phyloP scores from a whole-genome alignment of 2,329 filamentous ascomycete genomes.

The Lojkania enalia region DNA sequence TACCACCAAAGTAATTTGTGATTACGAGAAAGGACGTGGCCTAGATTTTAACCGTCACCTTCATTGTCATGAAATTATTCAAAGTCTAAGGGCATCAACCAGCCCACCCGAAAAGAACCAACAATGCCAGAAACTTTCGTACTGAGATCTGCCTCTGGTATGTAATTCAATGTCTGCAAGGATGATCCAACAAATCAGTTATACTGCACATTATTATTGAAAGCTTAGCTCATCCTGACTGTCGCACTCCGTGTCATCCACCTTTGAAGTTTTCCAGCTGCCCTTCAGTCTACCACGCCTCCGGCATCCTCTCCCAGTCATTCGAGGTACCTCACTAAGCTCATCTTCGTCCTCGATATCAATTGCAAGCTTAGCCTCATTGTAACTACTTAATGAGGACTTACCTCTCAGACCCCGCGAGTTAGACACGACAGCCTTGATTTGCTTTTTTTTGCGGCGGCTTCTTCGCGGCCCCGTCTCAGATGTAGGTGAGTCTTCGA shows the following conservation, averaged over 20 bases:
- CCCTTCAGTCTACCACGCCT: conserved; percentile 1
- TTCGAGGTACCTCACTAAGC: background rate
- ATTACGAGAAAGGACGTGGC: too few species aligned
- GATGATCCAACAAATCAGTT: background rate
- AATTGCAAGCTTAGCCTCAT: background rate
- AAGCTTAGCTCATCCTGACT: conserved; percentile 43
- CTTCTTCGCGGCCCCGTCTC: conserved; percentile 6
- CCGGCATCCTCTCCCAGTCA: background rate
- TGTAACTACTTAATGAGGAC: background rate
- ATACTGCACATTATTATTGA: conserved; percentile 17
- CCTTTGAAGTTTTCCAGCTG: background rate
- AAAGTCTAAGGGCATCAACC: background rate
- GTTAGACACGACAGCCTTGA: background rate
- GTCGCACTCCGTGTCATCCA: conserved; percentile 14
- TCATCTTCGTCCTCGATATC: background rate
- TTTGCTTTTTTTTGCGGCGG: background rate
- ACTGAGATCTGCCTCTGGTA: background rate
- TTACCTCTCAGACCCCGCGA: background rate
- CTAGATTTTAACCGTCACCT: too few species aligned
- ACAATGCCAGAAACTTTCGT: background rate
- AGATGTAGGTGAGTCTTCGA: conserved; percentile 19
- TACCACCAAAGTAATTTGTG: too few species aligned
- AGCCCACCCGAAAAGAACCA: background rate
- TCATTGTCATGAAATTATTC: background rate
- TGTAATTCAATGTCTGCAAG: background rate